Evolutionary conservation across 148 eudicot species (phyloP), one percentile per base, ranked within the genome.

Genomic region (Vaccinium corymbosum): DNA sequence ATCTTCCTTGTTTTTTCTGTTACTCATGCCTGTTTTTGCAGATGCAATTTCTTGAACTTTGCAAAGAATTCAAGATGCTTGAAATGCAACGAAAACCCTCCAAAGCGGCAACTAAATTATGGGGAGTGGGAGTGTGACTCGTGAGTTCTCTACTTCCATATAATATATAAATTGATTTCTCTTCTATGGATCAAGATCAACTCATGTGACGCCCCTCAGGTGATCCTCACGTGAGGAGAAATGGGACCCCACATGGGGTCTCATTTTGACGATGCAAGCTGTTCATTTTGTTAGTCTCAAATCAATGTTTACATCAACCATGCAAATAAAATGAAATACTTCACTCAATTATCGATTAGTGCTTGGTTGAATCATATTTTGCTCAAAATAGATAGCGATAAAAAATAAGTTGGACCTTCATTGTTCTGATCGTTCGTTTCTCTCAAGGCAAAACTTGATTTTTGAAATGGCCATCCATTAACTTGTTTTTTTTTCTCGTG

Each of bases 91-190:
- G 91, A 88, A 71, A 90, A 90, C 52, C 95, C 95, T 77, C 86
- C 95, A 62, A 88, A 87, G 86, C 87, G 91, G 85, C 84, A 90
- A 62, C 85, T 91, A 38, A 85, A 85, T 87, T 89, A 89, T 62
- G 95, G 95, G 46, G 95, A 93, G 83, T 91, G 95, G 95, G 91
- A 89, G 80, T 93, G 95, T 76, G 93, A 91, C 25, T 93, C 94
- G 95, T 93, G 76, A 93, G 95, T 86, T 79, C 59, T 72, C 81
- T 74, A 32, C 38, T 35, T 80, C 9, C 4, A 81, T 25, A 3
- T 19, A 17, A 17, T 11, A 11, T 70, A 5, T 25, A 50, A 73
- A 15, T 22, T 55, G 74, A 11, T 9, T 3, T 62, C 8, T 10
- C 71, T 22, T 22, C 71, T 64, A 22, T 25, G 32, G 25, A 64